phyloP scores from a whole-genome alignment of 2,329 filamentous ascomycete genomes.

The Cladophialophora immunda region DNA sequence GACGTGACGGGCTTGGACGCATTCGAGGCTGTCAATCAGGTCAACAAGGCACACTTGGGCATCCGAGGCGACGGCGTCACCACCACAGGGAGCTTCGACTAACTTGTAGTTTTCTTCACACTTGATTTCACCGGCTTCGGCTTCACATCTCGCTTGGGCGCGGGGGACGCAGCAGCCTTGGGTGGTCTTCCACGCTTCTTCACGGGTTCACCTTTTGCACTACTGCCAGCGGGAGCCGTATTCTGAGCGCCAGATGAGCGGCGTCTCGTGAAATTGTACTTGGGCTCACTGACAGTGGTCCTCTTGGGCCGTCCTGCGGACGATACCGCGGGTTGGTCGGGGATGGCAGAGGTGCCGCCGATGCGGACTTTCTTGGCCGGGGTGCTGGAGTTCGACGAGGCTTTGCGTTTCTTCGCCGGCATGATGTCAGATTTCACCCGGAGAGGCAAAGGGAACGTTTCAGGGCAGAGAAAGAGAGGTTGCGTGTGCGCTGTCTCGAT shows the following conservation, averaged over 20 bases:
- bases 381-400: slow-evolving; percentile 9
- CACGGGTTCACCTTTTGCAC: slow-evolving; percentile 4
- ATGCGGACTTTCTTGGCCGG: slow-evolving; percentile 36
- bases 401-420: slow-evolving; percentile 35
- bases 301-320: slow-evolving; percentile 36
- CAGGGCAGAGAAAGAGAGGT: too few relatives aligned
- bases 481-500: too few relatives aligned
- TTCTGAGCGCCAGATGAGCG: slow-evolving; percentile 24
- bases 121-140: neutral
- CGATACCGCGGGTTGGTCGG: slow-evolving; percentile 17
- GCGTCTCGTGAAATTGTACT: slow-evolving; percentile 29
- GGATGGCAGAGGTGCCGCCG: slow-evolving; percentile 21
- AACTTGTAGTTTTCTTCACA: slow-evolving; percentile 11
- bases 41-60: neutral
- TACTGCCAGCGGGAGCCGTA: slow-evolving; percentile 5
- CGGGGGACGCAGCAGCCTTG: slow-evolving; percentile 16
- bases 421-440: slow-evolving; percentile 12
- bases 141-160: slow-evolving; percentile 4
- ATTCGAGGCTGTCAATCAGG: neutral
- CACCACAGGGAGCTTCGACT: neutral
- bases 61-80: neutral
- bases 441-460: neutral
- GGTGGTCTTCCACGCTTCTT: slow-evolving; percentile 23
- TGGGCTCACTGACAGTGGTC: slow-evolving; percentile 31
- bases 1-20: neutral